Percentiles rank a stretch among this genome's conserved stretches.
These are phyloP conservation scores for Phytophthora macrochlamydospora DNA, from an alignment of 352 stramenopile genomes.

Conservation along the genomic window DNA sequence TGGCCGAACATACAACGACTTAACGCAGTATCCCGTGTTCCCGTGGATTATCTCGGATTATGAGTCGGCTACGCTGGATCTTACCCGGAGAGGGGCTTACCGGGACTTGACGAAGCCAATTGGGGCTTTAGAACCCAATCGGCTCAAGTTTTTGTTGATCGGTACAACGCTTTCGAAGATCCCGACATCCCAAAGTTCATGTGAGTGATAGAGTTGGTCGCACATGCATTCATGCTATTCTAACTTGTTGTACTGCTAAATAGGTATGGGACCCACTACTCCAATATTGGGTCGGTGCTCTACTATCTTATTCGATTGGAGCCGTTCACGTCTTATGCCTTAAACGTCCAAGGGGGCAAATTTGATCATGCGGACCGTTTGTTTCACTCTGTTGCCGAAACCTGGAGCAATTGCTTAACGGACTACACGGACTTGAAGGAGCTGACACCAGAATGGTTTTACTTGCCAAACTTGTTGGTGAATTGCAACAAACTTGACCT, in stretches of 20 bases:
- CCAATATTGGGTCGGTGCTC: slow-evolving; percentile 95
- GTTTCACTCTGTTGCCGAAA: slow-evolving; percentile 91
- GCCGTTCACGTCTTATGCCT: slow-evolving; percentile 95
- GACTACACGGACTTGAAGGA: slow-evolving; percentile 94
- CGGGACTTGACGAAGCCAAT: slow-evolving; percentile 98
- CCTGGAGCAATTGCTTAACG: slow-evolving; percentile 88
- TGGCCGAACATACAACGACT: slow-evolving; percentile 90
- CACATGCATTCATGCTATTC: not conserved
- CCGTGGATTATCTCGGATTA: slow-evolving; percentile 92
- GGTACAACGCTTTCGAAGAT: slow-evolving; percentile 92
- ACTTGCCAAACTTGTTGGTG: slow-evolving; percentile 88
- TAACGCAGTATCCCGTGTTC: slow-evolving; percentile 97
- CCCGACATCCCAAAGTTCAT: slow-evolving; percentile 89
- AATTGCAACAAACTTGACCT: slow-evolving; percentile 90
- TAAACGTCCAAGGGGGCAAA: slow-evolving; percentile 96
- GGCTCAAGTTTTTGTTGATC: slow-evolving; percentile 94
- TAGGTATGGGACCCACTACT: slow-evolving; percentile 91
- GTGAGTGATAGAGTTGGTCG: slow-evolving; percentile 35
- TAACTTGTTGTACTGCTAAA: slow-evolving; percentile 8
- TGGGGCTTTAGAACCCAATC: slow-evolving; percentile 93
- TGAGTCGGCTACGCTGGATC: slow-evolving; percentile 70
- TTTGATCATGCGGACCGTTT: slow-evolving; percentile 94
- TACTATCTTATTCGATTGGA: slow-evolving; percentile 99
- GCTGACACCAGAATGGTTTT: slow-evolving; percentile 95
- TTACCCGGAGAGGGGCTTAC: slow-evolving; percentile 83